Conservation (phyloP, 2,329 filamentous ascomycete genomes). For the Trichophyton benhamiae region DNA sequence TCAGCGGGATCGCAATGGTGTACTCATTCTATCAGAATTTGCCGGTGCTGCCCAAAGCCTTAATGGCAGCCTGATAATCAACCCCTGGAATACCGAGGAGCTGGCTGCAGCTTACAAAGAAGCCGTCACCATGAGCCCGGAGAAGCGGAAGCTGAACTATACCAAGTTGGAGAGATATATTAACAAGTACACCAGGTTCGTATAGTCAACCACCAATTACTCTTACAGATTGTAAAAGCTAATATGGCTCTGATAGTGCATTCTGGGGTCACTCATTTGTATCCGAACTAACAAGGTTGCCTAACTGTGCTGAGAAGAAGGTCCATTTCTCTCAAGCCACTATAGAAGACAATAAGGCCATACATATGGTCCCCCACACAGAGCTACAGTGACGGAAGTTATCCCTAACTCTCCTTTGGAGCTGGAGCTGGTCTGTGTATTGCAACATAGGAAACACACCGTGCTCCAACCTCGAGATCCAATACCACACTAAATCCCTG, state of each 20-base stretch:
- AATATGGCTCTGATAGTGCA: constrained; percentile 40
- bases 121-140: constrained; percentile 89
- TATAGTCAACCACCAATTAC: not conserved
- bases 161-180: constrained; percentile 89
- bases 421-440: not conserved
- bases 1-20: constrained; percentile 78
- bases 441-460: not conserved
- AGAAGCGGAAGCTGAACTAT: constrained; percentile 76
- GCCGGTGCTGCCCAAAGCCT: constrained; percentile 89
- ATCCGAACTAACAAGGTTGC: constrained; percentile 57
- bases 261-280: constrained; percentile 97
- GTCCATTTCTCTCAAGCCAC: constrained; percentile 16
- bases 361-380: not conserved
- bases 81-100: constrained; percentile 98
- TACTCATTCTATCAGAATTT: constrained; percentile 93
- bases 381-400: not conserved
- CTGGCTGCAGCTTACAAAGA: constrained; percentile 86
- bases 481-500: not conserved
- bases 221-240: not conserved
- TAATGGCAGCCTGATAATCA: constrained; percentile 86
- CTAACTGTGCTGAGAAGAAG: constrained; percentile 40
- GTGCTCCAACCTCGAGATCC: not conserved
- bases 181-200: constrained; percentile 80
- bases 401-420: not conserved
- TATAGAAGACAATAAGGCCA: not conserved